phyloP scores from a whole-genome alignment of 306 rosid genomes.

The Comarum palustre region DNA sequence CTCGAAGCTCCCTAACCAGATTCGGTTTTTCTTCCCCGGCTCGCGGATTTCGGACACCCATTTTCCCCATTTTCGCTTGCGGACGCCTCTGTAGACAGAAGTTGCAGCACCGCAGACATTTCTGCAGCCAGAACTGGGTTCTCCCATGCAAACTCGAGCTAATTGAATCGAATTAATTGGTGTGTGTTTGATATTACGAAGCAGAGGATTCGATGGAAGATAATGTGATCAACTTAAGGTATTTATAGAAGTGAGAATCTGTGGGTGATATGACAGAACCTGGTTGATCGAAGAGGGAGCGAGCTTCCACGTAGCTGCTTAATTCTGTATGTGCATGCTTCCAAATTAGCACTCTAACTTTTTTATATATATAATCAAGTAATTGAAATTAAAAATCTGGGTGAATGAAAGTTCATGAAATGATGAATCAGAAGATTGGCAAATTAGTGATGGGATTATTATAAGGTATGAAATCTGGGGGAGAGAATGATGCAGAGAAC shows the following conservation, averaged over 20 bases:
- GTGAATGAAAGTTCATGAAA: constrained; percentile 8
- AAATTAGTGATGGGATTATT: constrained; percentile 24
- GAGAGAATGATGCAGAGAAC: background rate
- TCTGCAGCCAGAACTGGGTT: constrained; percentile 27
- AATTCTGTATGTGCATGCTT: background rate
- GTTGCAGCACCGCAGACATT: constrained; percentile 41
- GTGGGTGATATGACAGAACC: constrained; percentile 21
- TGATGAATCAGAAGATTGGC: constrained; percentile 3
- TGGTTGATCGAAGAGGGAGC: constrained; percentile 4
- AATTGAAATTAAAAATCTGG: background rate
- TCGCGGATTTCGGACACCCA: constrained; percentile 91
- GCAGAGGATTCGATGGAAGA: constrained; percentile 16
- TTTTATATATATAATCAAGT: too few relatives aligned
- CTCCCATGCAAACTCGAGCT: constrained; percentile 17
- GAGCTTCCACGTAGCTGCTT: constrained; percentile 60
- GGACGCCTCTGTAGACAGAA: constrained; percentile 73
- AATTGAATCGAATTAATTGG: background rate
- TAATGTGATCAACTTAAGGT: constrained; percentile 24
- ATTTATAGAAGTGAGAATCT: constrained; percentile 51
- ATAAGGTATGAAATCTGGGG: background rate
- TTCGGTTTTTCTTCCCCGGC: constrained; percentile 72
- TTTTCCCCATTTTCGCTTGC: constrained; percentile 98
- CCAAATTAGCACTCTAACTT: background rate
- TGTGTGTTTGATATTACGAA: background rate
- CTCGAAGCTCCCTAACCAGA: constrained; percentile 84